Evolutionary conservation across 768 basidiomycete genomes (phyloP).

Genomic region (Lentinus tigrinus): DNA sequence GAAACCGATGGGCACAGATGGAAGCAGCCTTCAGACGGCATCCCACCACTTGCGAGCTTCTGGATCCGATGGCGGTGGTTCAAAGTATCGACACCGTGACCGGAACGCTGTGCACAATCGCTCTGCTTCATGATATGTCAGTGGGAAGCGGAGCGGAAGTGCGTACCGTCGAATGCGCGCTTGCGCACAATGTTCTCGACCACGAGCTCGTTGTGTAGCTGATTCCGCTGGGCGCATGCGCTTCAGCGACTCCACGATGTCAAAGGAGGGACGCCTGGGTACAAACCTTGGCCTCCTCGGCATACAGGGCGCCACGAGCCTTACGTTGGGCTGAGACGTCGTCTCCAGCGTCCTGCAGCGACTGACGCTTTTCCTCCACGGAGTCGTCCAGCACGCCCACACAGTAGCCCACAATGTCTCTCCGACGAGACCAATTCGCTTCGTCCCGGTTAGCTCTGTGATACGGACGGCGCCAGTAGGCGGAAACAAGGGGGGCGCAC

Average conservation of each 20-base stretch:
- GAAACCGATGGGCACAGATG: constrained; percentile 15
- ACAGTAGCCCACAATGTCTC: constrained; percentile 75
- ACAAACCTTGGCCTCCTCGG: constrained; percentile 70
- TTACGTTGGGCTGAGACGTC: constrained; percentile 48
- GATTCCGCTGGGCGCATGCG: constrained; percentile 50
- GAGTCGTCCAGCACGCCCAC: constrained; percentile 67
- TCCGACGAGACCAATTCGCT: constrained; percentile 68
- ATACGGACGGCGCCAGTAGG: not conserved
- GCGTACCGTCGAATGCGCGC: constrained; percentile 68
- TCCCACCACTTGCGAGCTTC: constrained; percentile 63
- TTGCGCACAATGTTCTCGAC: constrained; percentile 72
- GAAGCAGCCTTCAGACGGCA: constrained; percentile 18
- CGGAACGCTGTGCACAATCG: constrained; percentile 57
- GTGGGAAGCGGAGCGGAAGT: not conserved
- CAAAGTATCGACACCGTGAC: constrained; percentile 77
- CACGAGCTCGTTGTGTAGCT: constrained; percentile 71
- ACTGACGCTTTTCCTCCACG: constrained; percentile 51
- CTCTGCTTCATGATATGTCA: constrained; percentile 15
- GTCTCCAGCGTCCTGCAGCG: constrained; percentile 40
- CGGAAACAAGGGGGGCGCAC: constrained; percentile 40
- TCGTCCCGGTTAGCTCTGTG: not conserved
- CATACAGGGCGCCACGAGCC: constrained; percentile 56
- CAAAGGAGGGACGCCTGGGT: not conserved
- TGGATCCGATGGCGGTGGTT: constrained; percentile 57
- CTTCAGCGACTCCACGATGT: constrained; percentile 4